Percentiles rank a stretch among this genome's conserved stretches.
These are phyloP conservation scores for Davidsoniella australis DNA, from an alignment of 2,329 filamentous ascomycete genomes.

Conservation along the genomic window DNA sequence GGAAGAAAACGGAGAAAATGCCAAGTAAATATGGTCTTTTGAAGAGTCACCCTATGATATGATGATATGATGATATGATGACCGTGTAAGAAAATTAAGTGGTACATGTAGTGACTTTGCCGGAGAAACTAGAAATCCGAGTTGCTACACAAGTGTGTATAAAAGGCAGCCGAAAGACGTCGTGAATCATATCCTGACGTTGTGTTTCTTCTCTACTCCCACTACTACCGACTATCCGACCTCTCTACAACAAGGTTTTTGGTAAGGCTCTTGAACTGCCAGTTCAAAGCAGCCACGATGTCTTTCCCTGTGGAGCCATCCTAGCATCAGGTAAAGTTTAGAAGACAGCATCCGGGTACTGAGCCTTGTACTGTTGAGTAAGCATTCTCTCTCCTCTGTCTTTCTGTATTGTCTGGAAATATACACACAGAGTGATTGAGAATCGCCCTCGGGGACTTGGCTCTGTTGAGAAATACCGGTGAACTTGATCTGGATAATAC, in stretches of 20 bases:
- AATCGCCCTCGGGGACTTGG: slow-evolving; percentile 3
- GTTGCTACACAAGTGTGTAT: too few species aligned
- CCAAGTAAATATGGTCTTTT: too few species aligned
- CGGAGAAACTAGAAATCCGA: too few species aligned
- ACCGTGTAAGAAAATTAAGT: too few species aligned
- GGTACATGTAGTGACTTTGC: too few species aligned
- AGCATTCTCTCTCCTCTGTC: slow-evolving; percentile 18
- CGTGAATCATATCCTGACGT: too few species aligned
- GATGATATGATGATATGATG: too few species aligned
- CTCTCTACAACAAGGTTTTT: neutral
- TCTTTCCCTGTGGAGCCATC: slow-evolving; percentile 20
- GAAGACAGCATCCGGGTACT: slow-evolving; percentile 21
- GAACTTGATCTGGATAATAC: slow-evolving; percentile 80
- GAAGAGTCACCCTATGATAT: too few species aligned
- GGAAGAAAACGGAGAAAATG: too few species aligned
- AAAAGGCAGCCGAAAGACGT: too few species aligned
- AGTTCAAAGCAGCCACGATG: slow-evolving; percentile 3
- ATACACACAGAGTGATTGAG: too few species aligned
- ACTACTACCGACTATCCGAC: neutral
- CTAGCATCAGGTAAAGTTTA: slow-evolving; percentile 25
- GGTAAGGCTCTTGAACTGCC: neutral
- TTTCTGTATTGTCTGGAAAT: slow-evolving; percentile 7
- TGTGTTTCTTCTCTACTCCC: neutral
- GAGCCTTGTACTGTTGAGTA: slow-evolving; percentile 15
- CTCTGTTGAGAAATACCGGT: slow-evolving; percentile 55